Percentiles rank a stretch among this genome's conserved stretches.
These are phyloP conservation scores for Nemania diffusa DNA, from an alignment of 2,329 filamentous ascomycete species.

Conservation along the genomic window DNA sequence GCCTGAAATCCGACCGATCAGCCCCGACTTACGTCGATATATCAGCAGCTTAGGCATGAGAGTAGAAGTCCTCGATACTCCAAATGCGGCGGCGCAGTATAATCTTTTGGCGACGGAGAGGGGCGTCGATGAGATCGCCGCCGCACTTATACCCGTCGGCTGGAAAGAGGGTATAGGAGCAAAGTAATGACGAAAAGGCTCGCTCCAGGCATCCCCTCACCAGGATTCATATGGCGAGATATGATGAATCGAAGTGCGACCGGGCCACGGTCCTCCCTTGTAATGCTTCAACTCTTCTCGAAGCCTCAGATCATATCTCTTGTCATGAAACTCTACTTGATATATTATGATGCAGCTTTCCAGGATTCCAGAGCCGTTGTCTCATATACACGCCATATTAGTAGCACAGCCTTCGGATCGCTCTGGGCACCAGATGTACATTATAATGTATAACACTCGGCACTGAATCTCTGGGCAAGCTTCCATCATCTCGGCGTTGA, in stretches of 20 bases:
- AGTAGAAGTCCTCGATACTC: slow-evolving; percentile 89
- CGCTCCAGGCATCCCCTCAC: background rate
- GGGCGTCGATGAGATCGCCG: slow-evolving; percentile 84
- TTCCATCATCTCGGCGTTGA: background rate
- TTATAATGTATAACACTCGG: background rate
- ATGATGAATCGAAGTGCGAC: background rate
- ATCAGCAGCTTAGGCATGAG: slow-evolving; percentile 84
- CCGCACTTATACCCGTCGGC: slow-evolving; percentile 85
- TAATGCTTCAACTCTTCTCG: background rate
- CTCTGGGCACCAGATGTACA: background rate
- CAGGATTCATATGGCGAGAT: background rate
- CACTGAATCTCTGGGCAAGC: background rate
- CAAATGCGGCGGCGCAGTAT: slow-evolving; percentile 93
- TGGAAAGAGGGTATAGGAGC: slow-evolving; percentile 73
- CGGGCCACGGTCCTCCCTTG: background rate
- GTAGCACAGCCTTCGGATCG: background rate
- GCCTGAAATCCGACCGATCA: slow-evolving; percentile 77
- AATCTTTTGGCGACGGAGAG: slow-evolving; percentile 95
- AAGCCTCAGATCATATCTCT: background rate
- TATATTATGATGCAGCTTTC: background rate
- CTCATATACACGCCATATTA: slow-evolving; percentile 2
- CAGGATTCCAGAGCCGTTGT: background rate
- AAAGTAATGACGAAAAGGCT: slow-evolving; percentile 36
- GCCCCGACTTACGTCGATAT: slow-evolving; percentile 75
- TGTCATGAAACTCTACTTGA: background rate